A percentile compares a stretch with the other conserved stretches of the same genome.
These are phyloP conservation scores for Suhomyces emberorum DNA, from an alignment of 805 yeast species.

Conservation along the genomic window DNA sequence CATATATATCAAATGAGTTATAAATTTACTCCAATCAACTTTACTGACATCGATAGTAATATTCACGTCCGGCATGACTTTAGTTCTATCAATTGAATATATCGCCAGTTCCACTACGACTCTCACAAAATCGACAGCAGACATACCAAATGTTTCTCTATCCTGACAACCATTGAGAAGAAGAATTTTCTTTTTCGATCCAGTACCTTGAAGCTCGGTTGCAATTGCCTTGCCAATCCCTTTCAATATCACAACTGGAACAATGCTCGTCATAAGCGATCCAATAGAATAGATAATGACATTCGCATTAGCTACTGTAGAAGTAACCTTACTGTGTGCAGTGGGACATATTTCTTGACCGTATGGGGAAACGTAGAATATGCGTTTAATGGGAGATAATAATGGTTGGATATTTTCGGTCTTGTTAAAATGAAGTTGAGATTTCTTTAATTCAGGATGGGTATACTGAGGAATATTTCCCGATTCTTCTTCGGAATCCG, in stretches of 20 bases:
- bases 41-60: constrained; percentile 5
- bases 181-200: constrained; percentile 48
- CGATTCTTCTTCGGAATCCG: constrained; percentile 36
- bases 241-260: constrained; percentile 71
- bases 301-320: constrained; percentile 48
- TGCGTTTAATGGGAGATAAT: constrained; percentile 67
- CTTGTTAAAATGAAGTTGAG: constrained; percentile 74
- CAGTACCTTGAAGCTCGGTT: constrained; percentile 1
- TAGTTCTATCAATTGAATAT: constrained; percentile 43
- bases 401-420: constrained; percentile 53
- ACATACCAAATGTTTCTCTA: constrained; percentile 73
- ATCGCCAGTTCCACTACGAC: constrained; percentile 53
- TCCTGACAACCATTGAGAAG: constrained; percentile 73
- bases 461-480: constrained; percentile 69
- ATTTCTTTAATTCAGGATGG: constrained; percentile 71
- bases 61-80: constrained; percentile 12
- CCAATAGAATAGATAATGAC: constrained; percentile 78
- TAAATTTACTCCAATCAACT: constrained; percentile 42
- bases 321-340: constrained; percentile 61
- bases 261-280: constrained; percentile 79
- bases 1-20: constrained; percentile 64
- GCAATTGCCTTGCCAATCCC: constrained; percentile 69
- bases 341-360: constrained; percentile 82
- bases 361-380: constrained; percentile 80
- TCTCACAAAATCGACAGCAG: constrained; percentile 55